Percentiles rank a stretch among this genome's conserved stretches.
These are phyloP conservation scores for Alliaria petiolata DNA, from an alignment of 345 rosid species.

Conservation along the genomic window DNA sequence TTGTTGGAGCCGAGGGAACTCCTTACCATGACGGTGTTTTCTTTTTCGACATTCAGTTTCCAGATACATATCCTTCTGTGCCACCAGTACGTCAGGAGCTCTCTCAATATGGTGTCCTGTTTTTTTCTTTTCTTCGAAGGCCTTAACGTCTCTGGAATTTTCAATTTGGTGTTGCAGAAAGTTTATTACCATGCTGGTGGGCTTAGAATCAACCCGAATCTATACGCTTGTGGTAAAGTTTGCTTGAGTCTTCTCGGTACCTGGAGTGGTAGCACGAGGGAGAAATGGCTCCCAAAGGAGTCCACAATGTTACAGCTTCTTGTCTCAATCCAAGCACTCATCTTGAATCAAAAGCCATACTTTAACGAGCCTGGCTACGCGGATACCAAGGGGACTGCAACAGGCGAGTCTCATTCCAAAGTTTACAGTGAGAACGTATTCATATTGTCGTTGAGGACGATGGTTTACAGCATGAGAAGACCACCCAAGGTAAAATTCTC, in stretches of 20 bases:
- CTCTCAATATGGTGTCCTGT: background rate
- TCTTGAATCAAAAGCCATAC: constrained; percentile 86
- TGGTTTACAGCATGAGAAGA: constrained; percentile 62
- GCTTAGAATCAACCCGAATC: constrained; percentile 82
- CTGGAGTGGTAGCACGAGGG: constrained; percentile 66
- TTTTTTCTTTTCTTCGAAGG: background rate
- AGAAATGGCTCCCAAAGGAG: constrained; percentile 80
- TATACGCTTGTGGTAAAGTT: constrained; percentile 70
- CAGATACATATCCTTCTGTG: constrained; percentile 56
- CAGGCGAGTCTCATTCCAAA: constrained; percentile 52
- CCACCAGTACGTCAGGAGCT: constrained; percentile 68
- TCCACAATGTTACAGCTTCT: constrained; percentile 89
- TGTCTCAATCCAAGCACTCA: constrained; percentile 90
- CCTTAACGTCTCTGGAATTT: background rate
- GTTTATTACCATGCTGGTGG: constrained; percentile 82
- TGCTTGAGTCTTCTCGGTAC: constrained; percentile 97
- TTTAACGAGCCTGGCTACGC: constrained; percentile 82
- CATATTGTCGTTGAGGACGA: constrained; percentile 63
- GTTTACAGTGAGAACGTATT: constrained; percentile 62
- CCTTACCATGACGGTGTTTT: constrained; percentile 97
- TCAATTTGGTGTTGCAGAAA: constrained; percentile 40
- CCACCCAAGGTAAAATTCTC: constrained; percentile 73
- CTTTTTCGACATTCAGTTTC: constrained; percentile 85
- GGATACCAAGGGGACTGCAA: constrained; percentile 33
- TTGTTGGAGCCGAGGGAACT: constrained; percentile 91